These are phyloP conservation scores for Codiaeum variegatum DNA, from an alignment of 441 rosid genomes.

Conservation along the genomic window DNA sequence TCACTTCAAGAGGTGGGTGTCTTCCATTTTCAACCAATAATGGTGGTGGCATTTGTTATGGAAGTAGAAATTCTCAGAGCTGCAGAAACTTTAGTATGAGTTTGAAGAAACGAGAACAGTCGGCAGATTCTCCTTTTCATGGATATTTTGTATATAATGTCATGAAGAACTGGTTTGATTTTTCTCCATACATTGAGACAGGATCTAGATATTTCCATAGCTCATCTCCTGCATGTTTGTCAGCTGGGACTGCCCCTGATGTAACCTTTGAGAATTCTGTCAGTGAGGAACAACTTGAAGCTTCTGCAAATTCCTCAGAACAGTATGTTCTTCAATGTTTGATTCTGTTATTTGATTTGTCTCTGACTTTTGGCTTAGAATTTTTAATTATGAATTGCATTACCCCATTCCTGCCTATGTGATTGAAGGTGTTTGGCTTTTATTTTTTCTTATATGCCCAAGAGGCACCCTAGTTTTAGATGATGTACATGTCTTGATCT, in stretches of 20 bases:
- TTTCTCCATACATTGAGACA: constrained; percentile 30
- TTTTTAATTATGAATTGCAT: not conserved
- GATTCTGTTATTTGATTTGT: not conserved
- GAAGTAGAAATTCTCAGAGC: constrained; percentile 29
- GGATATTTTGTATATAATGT: constrained; percentile 48
- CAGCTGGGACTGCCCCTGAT: constrained; percentile 69
- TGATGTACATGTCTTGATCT: not conserved
- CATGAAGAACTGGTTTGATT: constrained; percentile 48
- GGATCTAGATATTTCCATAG: constrained; percentile 55
- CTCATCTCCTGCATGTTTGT: constrained; percentile 39
- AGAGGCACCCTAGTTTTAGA: not conserved
- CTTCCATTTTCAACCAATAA: constrained; percentile 23
- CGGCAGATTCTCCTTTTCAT: constrained; percentile 35
- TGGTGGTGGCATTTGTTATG: constrained; percentile 27
- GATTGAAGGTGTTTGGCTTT: not conserved
- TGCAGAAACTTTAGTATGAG: constrained; percentile 57
- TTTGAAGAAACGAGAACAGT: constrained; percentile 46
- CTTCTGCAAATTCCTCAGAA: constrained; percentile 44
- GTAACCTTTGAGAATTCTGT: constrained; percentile 57
- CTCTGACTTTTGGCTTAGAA: not conserved
- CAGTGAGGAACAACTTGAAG: constrained; percentile 48
- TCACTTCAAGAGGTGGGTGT: constrained; percentile 33
- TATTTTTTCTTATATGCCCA: not conserved
- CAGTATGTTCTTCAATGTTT: constrained; percentile 42
- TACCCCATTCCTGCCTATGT: not conserved